Percentiles rank a stretch among this genome's conserved stretches.
phyloP scores from a whole-genome alignment of 2,329 filamentous ascomycete species.

The Periconia digitata region DNA sequence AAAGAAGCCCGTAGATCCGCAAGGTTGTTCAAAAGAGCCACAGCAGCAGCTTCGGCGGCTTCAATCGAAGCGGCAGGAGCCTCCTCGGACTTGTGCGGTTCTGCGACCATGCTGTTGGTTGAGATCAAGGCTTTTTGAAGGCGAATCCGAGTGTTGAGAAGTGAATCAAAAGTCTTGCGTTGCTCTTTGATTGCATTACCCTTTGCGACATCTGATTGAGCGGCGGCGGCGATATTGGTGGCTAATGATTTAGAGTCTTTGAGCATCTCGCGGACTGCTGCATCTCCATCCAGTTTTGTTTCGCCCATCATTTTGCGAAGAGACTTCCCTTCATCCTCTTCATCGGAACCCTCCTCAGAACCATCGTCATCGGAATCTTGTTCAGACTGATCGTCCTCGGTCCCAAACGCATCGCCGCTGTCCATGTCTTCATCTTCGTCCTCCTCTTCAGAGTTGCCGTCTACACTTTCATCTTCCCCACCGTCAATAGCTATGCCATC shows the following conservation, averaged over 20 bases:
- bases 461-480: constrained; percentile 57
- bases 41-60: constrained; percentile 82
- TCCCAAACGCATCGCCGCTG: constrained; percentile 4
- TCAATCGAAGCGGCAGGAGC: constrained; percentile 57
- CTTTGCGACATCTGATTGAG: constrained; percentile 78
- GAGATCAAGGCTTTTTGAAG: constrained; percentile 88
- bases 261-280: constrained; percentile 68
- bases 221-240: constrained; percentile 65
- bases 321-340: constrained; percentile 44
- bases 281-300: constrained; percentile 38
- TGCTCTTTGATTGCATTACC: constrained; percentile 85
- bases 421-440: constrained; percentile 37
- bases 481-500: constrained; percentile 45
- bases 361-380: constrained; percentile 46
- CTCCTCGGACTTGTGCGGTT: constrained; percentile 34
- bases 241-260: constrained; percentile 66
- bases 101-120: constrained; percentile 63
- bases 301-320: constrained; percentile 38
- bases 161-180: constrained; percentile 79
- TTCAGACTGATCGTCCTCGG: constrained; percentile 50
- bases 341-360: constrained; percentile 48
- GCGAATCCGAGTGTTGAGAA: constrained; percentile 88
- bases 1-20: constrained; percentile 68
- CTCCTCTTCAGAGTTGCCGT: constrained; percentile 45
- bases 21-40: constrained; percentile 82